Conservation (phyloP, 495 filamentous ascomycete genomes). For the Cryomyces minteri region DNA sequence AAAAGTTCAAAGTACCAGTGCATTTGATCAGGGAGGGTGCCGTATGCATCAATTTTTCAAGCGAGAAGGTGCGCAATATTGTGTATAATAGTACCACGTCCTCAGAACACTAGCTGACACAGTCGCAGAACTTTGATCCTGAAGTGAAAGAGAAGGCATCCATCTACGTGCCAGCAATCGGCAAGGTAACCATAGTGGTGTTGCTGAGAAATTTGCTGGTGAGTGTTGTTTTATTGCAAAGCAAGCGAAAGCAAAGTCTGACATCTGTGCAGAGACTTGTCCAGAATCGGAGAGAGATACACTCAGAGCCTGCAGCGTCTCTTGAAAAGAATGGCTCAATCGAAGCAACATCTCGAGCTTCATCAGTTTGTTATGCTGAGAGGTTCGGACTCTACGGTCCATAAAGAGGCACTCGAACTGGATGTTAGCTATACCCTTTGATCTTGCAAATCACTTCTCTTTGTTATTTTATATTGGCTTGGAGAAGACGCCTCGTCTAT, state of each 20-base stretch:
- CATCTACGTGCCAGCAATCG: slow-evolving; percentile 93
- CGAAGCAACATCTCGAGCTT: background rate
- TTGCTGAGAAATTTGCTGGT: slow-evolving; percentile 78
- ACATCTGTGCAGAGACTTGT: slow-evolving; percentile 25
- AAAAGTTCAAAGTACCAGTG: slow-evolving; percentile 73
- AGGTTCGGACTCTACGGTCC: no score
- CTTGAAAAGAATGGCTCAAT: background rate
- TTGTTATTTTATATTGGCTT: no score
- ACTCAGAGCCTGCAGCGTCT: background rate
- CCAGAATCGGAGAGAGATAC: slow-evolving; percentile 23
- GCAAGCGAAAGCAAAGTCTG: background rate
- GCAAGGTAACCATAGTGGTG: slow-evolving; percentile 92
- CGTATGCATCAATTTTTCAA: slow-evolving; percentile 95
- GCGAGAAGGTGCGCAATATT: slow-evolving; percentile 44
- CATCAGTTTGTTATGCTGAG: no score
- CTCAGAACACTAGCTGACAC: slow-evolving; percentile 1
- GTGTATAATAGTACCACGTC: background rate
- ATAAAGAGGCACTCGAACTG: no score
- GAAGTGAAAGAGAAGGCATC: slow-evolving; percentile 83
- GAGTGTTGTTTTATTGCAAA: slow-evolving; percentile 17
- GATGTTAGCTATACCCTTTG: no score
- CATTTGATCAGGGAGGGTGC: slow-evolving; percentile 69
- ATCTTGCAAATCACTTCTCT: no score
- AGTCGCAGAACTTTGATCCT: slow-evolving; percentile 56
- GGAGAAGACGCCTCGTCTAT: no score